phyloP scores from a whole-genome alignment of 1,284 basidiomycete genomes.

The Leccinum variabile region DNA sequence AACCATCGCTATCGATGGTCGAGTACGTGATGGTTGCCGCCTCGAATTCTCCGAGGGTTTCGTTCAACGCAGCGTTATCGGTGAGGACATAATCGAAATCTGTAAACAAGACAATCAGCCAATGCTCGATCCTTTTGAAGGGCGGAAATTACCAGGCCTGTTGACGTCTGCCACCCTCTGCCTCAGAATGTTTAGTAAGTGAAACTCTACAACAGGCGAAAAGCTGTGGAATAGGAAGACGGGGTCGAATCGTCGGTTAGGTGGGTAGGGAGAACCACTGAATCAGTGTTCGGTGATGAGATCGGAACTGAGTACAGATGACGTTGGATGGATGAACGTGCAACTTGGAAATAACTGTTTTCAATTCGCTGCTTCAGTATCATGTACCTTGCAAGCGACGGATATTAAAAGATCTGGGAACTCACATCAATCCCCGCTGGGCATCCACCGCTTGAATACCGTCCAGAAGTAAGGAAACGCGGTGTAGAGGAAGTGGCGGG shows the following conservation, averaged over 20 bases:
- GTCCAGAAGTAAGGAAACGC: constrained; percentile 80
- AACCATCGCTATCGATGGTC: constrained; percentile 77
- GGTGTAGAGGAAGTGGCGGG: constrained; percentile 70
- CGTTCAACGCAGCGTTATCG: constrained; percentile 73
- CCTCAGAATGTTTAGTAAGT: constrained; percentile 82
- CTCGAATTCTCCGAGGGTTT: constrained; percentile 70
- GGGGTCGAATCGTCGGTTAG: constrained; percentile 67
- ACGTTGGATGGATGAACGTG: constrained; percentile 81
- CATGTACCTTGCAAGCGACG: constrained; percentile 19
- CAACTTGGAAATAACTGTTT: constrained; percentile 83
- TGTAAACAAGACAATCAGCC: constrained; percentile 28
- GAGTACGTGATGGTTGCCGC: constrained; percentile 68
- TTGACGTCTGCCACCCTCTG: constrained; percentile 74
- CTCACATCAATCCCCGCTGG: constrained; percentile 70
- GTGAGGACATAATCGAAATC: constrained; percentile 67
- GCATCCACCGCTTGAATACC: constrained; percentile 74
- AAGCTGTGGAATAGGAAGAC: constrained; percentile 70
- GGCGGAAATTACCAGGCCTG: constrained; percentile 51
- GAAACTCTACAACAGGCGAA: constrained; percentile 84
- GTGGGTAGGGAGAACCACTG: constrained; percentile 44
- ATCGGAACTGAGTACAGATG: constrained; percentile 80
- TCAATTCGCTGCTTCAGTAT: constrained; percentile 19
- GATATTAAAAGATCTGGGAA: constrained; percentile 26
- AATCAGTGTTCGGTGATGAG: constrained; percentile 41
- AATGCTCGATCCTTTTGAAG: neutral